Conservation (phyloP, 495 filamentous ascomycete genomes). For the Podospora bellae-mahoneyi region DNA sequence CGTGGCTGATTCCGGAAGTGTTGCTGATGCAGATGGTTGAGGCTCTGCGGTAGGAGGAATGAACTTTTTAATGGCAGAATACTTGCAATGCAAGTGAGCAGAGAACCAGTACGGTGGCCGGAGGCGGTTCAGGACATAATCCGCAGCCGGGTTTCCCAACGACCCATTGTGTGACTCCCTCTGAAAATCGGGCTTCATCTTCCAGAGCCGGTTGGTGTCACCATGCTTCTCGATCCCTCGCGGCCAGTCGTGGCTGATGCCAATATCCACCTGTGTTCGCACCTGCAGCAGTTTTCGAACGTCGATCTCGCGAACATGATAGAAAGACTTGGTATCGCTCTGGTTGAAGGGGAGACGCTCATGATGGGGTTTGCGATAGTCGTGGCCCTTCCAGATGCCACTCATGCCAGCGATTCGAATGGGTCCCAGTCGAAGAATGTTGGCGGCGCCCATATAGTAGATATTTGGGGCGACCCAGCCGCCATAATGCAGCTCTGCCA, state of each 20-base stretch:
- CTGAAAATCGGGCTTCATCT: conserved; percentile 66
- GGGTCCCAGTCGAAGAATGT: conserved; percentile 75
- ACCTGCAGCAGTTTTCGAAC: conserved; percentile 84
- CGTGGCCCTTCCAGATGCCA: conserved; percentile 86
- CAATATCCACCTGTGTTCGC: conserved; percentile 78
- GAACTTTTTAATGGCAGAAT: conserved; percentile 67
- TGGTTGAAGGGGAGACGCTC: conserved; percentile 82
- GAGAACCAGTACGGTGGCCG: conserved; percentile 89
- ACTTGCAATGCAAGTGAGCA: conserved; percentile 88
- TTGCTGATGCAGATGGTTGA: background rate
- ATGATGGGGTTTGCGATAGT: conserved; percentile 75
- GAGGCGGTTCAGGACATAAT: conserved; percentile 72
- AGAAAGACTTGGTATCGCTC: conserved; percentile 71
- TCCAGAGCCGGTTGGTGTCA: conserved; percentile 59
- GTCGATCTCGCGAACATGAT: conserved; percentile 89
- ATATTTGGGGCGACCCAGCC: conserved; percentile 97
- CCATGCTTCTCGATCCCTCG: conserved; percentile 72
- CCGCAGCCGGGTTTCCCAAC: conserved; percentile 74
- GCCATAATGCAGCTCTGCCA: conserved; percentile 91
- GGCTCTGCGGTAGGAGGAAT: conserved; percentile 25
- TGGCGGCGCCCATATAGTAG: conserved; percentile 91
- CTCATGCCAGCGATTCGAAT: conserved; percentile 86
- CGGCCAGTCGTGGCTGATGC: conserved; percentile 95
- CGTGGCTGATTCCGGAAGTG: conserved; percentile 9
- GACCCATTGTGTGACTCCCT: conserved; percentile 67